Percentiles rank a stretch among this genome's conserved stretches.
Evolutionary conservation across 2,329 filamentous ascomycete species (phyloP).

Genomic region (Diaporthe ampelina): DNA sequence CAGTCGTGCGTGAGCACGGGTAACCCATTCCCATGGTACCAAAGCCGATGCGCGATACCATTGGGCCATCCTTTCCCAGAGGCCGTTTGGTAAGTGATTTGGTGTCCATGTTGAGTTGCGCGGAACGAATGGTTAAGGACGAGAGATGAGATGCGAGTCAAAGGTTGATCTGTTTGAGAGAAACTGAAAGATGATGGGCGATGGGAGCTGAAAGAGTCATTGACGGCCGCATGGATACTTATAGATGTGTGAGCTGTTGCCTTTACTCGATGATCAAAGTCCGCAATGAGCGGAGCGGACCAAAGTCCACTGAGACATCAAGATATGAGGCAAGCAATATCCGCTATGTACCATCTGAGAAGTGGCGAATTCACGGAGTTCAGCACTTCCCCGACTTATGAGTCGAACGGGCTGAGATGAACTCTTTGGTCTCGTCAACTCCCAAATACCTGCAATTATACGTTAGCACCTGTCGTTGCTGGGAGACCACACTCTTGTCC

Average conservation of each 20-base stretch:
- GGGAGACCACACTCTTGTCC: not conserved
- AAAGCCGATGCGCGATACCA: constrained; percentile 46
- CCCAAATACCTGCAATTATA: not conserved
- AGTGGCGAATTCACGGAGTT: rapidly evolving
- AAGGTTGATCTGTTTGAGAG: not conserved
- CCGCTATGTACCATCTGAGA: not conserved
- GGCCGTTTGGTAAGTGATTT: not conserved
- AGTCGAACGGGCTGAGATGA: not conserved
- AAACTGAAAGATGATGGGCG: not conserved
- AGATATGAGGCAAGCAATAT: not conserved
- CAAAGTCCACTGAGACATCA: not conserved
- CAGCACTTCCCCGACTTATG: rapidly evolving
- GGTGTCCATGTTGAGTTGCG: not conserved
- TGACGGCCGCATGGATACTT: not conserved
- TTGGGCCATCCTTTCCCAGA: constrained; percentile 46
- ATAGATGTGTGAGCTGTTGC: not conserved
- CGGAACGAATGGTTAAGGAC: not conserved
- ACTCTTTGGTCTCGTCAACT: constrained; percentile 15
- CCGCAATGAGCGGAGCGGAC: constrained; percentile 17
- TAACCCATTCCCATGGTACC: constrained; percentile 48
- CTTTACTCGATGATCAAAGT: not conserved
- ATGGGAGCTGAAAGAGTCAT: not conserved
- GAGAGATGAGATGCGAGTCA: not conserved
- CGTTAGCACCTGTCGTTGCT: not conserved
- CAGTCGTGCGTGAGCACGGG: constrained; percentile 15